Conservation (phyloP, 1,284 basidiomycete genomes). For the Sanghuangporus sanghuang region DNA sequence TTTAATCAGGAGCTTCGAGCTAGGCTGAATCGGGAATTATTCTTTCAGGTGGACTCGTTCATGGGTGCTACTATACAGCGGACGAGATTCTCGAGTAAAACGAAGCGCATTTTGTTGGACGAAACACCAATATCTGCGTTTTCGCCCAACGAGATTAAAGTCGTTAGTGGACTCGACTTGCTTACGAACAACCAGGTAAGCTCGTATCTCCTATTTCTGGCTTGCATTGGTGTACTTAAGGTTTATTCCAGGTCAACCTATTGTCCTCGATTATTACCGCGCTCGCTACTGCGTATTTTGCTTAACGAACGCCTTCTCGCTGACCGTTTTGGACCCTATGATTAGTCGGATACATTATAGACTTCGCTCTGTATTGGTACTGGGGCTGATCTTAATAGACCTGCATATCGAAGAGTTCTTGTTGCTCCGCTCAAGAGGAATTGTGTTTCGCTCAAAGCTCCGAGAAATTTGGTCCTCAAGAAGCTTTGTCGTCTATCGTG, state of each 20-base stretch:
- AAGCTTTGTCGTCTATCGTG: too few relatives aligned
- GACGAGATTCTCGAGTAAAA: slow-evolving; percentile 66
- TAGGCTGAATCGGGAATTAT: not conserved
- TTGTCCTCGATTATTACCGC: slow-evolving; percentile 38
- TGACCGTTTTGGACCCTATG: not conserved
- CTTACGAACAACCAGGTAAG: slow-evolving; percentile 79
- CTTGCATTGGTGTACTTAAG: not conserved
- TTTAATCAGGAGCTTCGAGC: not conserved
- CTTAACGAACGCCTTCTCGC: slow-evolving; percentile 10
- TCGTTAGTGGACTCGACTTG: slow-evolving; percentile 68
- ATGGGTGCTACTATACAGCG: slow-evolving; percentile 86
- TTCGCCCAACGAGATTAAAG: slow-evolving; percentile 35
- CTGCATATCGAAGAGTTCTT: too few relatives aligned
- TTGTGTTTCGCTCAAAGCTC: too few relatives aligned
- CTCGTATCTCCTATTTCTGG: not conserved
- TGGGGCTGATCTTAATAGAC: too few relatives aligned
- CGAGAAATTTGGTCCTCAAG: too few relatives aligned
- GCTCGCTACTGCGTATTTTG: slow-evolving; percentile 31
- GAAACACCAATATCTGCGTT: slow-evolving; percentile 30
- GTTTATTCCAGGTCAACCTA: slow-evolving; percentile 35
- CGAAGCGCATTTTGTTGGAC: slow-evolving; percentile 67
- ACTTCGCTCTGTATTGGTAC: not conserved
- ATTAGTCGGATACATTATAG: not conserved
- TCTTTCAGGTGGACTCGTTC: slow-evolving; percentile 67
- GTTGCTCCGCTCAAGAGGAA: too few relatives aligned